phyloP scores from a whole-genome alignment of 192 early-diverging fungal species.

The Neocallimastix lanati region DNA sequence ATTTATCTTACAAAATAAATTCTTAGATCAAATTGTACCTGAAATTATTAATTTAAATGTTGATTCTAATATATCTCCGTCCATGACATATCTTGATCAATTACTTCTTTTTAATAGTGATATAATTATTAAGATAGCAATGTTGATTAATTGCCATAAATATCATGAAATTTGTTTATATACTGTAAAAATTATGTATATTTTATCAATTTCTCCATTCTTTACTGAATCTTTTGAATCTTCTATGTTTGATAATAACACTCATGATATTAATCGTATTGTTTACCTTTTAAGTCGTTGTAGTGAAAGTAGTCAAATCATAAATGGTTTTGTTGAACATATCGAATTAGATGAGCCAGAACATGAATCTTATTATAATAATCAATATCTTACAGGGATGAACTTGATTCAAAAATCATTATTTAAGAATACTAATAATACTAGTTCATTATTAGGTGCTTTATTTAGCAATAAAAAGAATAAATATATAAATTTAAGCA shows the following conservation, averaged over 20 bases:
- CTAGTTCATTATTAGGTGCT: neutral
- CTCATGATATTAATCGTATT: conserved; percentile 44
- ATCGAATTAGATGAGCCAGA: conserved; percentile 44
- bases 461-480: neutral
- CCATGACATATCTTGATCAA: conserved; percentile 57
- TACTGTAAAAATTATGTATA: conserved; percentile 45
- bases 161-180: conserved; percentile 56
- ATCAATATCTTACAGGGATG: neutral
- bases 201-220: conserved; percentile 49
- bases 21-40: conserved; percentile 47
- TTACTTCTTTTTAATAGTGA: conserved; percentile 49
- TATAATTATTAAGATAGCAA: conserved; percentile 53
- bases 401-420: neutral
- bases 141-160: conserved; percentile 43
- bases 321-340: conserved; percentile 56
- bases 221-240: conserved; percentile 19
- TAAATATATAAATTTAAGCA: neutral
- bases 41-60: conserved; percentile 20
- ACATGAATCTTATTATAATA: neutral
- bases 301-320: conserved; percentile 43
- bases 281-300: conserved; percentile 47
- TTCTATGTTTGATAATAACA: conserved; percentile 16
- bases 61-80: conserved; percentile 20
- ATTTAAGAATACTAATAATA: neutral
- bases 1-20: conserved; percentile 50